Percentiles rank a stretch among this genome's conserved stretches.
These are phyloP conservation scores for Phaffomyces antillensis DNA, from an alignment of 805 yeast genomes.

Conservation along the genomic window DNA sequence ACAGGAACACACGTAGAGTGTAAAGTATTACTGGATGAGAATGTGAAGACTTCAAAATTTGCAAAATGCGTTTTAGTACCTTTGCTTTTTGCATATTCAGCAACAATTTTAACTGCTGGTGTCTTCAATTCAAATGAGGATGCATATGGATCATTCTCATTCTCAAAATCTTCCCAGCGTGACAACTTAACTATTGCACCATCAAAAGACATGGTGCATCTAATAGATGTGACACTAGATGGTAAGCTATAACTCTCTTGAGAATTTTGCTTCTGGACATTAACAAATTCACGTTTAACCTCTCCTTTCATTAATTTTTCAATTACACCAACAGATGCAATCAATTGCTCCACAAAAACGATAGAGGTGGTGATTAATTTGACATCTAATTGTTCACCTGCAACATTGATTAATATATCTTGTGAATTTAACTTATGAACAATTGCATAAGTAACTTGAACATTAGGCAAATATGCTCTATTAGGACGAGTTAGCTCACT, in stretches of 20 bases:
- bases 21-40: constrained; percentile 66
- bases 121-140: constrained; percentile 61
- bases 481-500: constrained; percentile 44
- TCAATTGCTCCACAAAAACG: constrained; percentile 43
- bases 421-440: constrained; percentile 20
- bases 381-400: constrained; percentile 67
- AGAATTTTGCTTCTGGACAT: neutral
- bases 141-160: constrained; percentile 22
- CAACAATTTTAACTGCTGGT: constrained; percentile 60
- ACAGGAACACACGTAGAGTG: constrained; percentile 77
- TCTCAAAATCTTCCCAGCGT: constrained; percentile 31
- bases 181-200: constrained; percentile 54
- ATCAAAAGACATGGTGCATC: constrained; percentile 50
- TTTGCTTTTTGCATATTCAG: constrained; percentile 42
- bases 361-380: constrained; percentile 52
- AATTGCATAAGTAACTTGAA: constrained; percentile 48
- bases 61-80: constrained; percentile 37
- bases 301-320: constrained; percentile 25
- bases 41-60: constrained; percentile 48
- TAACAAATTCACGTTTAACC: neutral
- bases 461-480: constrained; percentile 61
- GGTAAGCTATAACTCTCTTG: constrained; percentile 17
- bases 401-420: constrained; percentile 42
- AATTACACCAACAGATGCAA: constrained; percentile 39
- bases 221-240: constrained; percentile 31